Evolutionary conservation across 768 basidiomycete species (phyloP).

Genomic region (Boletus sp.): DNA sequence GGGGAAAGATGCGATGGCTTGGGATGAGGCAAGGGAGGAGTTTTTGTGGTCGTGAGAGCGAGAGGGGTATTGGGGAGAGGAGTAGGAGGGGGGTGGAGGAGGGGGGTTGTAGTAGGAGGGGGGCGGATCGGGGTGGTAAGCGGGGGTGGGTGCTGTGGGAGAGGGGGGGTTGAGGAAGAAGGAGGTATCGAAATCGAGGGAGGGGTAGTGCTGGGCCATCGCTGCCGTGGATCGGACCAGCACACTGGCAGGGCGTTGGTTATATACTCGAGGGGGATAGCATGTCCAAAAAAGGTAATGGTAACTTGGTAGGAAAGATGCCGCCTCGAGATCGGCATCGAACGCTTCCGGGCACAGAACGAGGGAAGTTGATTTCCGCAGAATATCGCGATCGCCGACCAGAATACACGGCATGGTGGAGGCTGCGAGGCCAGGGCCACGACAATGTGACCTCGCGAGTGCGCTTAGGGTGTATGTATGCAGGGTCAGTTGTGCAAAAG

Average conservation of each 20-base stretch:
- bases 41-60: conserved; percentile 2
- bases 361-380: not conserved
- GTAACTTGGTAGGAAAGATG: not conserved
- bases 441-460: not conserved
- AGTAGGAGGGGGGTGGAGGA: not conserved
- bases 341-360: conserved; percentile 3
- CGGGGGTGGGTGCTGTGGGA: not conserved
- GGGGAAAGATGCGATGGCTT: conserved; percentile 15
- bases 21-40: not conserved
- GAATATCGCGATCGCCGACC: not conserved
- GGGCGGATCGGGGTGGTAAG: conserved; percentile 12
- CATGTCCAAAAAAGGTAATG: conserved; percentile 13
- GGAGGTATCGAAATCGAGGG: conserved; percentile 9
- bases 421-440: not conserved
- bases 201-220: conserved; percentile 21
- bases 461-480: not conserved
- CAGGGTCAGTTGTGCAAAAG: not conserved
- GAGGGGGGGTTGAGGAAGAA: conserved; percentile 4
- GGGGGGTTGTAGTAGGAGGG: conserved; percentile 9
- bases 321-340: conserved; percentile 19
- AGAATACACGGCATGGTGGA: not conserved
- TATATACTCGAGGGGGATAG: conserved; percentile 15
- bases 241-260: not conserved
- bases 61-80: not conserved
- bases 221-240: conserved; percentile 7